Conservation (phyloP, 805 yeast species). For the Monosporozyma aquatica region DNA sequence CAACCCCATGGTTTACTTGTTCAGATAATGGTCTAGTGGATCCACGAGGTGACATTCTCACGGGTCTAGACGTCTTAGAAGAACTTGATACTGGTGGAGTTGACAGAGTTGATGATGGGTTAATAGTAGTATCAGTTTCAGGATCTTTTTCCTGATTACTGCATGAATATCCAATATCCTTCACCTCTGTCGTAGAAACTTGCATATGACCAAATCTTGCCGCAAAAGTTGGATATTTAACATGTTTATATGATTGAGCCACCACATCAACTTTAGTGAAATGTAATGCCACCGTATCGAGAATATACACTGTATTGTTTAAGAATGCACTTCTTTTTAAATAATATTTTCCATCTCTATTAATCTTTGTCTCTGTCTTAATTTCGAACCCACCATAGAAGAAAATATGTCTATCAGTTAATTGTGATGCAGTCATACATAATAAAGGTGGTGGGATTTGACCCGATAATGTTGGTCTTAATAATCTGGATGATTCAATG, state of each 20-base stretch:
- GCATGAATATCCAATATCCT: not conserved
- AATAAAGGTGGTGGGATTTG: conserved; percentile 46
- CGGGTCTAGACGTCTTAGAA: not conserved
- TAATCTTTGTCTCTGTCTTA: conserved; percentile 27
- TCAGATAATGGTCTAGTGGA: not conserved
- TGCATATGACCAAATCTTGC: conserved; percentile 37
- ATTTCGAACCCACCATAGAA: conserved; percentile 62
- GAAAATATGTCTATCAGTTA: conserved; percentile 50
- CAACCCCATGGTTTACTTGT: conserved; percentile 1
- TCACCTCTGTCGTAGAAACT: conserved; percentile 11
- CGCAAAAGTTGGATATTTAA: conserved; percentile 27
- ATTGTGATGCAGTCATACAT: conserved; percentile 38
- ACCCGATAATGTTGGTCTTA: conserved; percentile 30
- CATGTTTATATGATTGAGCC: conserved; percentile 28
- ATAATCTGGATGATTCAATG: conserved; percentile 33
- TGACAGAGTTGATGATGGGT: too few relatives aligned
- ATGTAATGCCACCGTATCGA: conserved; percentile 42
- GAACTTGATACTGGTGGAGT: not conserved
- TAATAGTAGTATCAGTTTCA: too few relatives aligned
- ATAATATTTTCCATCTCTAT: conserved; percentile 28
- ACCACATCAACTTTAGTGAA: conserved; percentile 40
- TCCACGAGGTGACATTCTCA: conserved; percentile 1
- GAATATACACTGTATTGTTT: conserved; percentile 48
- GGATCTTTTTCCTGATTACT: not conserved
- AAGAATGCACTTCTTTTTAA: conserved; percentile 37